Evolutionary conservation across 306 rosid species (phyloP).

Genomic region (Rosa multiflora): DNA sequence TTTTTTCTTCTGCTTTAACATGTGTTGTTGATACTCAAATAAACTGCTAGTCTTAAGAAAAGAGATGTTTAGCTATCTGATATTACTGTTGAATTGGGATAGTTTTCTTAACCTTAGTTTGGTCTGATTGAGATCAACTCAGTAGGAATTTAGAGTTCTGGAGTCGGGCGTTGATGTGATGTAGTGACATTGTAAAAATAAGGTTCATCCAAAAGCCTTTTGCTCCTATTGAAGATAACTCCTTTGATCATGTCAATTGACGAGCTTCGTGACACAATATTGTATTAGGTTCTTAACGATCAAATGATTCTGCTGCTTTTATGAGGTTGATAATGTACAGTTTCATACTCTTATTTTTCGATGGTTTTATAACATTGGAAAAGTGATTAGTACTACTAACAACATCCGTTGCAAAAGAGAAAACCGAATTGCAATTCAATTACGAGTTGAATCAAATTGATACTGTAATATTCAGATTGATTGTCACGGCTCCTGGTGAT

Average conservation of each 20-base stretch:
- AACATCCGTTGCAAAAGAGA: too few species aligned
- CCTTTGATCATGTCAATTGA: not conserved
- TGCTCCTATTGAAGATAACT: conserved; percentile 26
- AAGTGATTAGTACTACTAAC: too few species aligned
- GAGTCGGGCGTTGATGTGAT: conserved; percentile 82
- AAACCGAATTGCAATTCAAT: too few species aligned
- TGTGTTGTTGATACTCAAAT: conserved; percentile 52
- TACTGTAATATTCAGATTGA: too few species aligned
- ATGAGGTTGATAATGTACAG: not conserved
- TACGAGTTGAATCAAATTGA: too few species aligned
- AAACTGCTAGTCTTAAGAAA: conserved; percentile 16
- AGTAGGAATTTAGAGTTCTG: conserved; percentile 29
- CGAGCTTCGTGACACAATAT: conserved; percentile 8
- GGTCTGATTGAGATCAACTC: conserved; percentile 23
- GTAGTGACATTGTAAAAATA: conserved; percentile 59
- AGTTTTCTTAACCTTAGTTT: conserved; percentile 17
- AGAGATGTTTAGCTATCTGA: conserved; percentile 27
- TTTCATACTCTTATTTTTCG: not conserved
- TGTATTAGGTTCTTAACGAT: not conserved
- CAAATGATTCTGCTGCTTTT: not conserved
- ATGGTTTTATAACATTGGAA: too few species aligned
- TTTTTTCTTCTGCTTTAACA: conserved; percentile 69
- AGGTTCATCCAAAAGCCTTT: conserved; percentile 70
- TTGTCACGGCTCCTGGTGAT: too few species aligned
- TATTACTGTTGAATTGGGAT: conserved; percentile 7